A percentile compares a stretch with the other conserved stretches of the same genome.
Conservation (phyloP, 2,329 filamentous ascomycete genomes). For the Periconia sp. region DNA sequence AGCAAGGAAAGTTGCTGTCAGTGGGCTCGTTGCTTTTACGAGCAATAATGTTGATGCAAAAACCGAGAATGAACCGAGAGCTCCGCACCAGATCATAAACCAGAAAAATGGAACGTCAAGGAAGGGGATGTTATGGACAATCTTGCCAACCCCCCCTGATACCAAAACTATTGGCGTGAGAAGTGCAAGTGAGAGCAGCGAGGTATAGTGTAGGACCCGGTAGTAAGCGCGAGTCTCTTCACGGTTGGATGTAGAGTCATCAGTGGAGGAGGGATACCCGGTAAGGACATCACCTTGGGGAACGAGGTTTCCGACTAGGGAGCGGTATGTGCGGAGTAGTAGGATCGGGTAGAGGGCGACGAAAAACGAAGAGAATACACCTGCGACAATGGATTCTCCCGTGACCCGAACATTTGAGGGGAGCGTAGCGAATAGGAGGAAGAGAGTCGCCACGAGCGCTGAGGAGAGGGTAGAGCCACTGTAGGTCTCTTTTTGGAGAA, state of each 20-base stretch:
- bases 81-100: slow-evolving; percentile 58
- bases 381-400: slow-evolving; percentile 58
- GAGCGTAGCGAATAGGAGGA: slow-evolving; percentile 56
- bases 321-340: slow-evolving; percentile 57
- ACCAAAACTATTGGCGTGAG: slow-evolving; percentile 58
- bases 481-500: slow-evolving; percentile 54
- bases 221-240: slow-evolving; percentile 60
- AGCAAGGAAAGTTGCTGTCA: slow-evolving; percentile 58
- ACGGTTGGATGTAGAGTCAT: slow-evolving; percentile 39
- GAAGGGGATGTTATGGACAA: slow-evolving; percentile 60
- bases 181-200: slow-evolving; percentile 55
- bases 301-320: slow-evolving; percentile 52
- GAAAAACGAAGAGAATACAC: slow-evolving; percentile 59
- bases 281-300: slow-evolving; percentile 53
- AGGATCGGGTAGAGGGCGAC: slow-evolving; percentile 60
- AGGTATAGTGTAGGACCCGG: slow-evolving; percentile 59
- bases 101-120: slow-evolving; percentile 63
- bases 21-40: slow-evolving; percentile 57
- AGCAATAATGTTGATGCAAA: slow-evolving; percentile 57
- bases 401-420: slow-evolving; percentile 55
- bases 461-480: slow-evolving; percentile 57
- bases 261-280: slow-evolving; percentile 42
- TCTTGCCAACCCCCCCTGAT: slow-evolving; percentile 56
- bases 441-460: slow-evolving; percentile 57
- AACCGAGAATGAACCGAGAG: slow-evolving; percentile 55